These are phyloP conservation scores for Solanum appendiculatum DNA, from an alignment of 257 asterid species.

Conservation along the genomic window DNA sequence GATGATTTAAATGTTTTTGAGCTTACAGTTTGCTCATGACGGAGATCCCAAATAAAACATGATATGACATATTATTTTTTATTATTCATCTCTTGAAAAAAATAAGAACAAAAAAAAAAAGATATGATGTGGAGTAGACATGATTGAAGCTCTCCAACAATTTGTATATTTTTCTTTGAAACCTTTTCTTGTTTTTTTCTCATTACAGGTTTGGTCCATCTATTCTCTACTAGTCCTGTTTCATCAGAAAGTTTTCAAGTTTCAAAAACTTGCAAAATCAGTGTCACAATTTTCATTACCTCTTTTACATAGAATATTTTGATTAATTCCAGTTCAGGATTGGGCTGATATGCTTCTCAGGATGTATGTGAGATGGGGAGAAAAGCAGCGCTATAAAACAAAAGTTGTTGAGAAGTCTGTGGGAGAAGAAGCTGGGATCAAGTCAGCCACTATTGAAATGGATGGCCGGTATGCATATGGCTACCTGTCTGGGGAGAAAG, in stretches of 20 bases:
- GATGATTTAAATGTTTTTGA: not conserved
- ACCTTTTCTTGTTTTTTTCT: not conserved
- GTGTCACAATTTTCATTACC: not conserved
- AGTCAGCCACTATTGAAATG: conserved; percentile 80
- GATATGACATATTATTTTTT: not conserved
- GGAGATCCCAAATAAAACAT: not conserved
- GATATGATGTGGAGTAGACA: not conserved
- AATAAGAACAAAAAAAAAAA: too few species aligned
- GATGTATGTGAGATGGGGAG: conserved; percentile 95
- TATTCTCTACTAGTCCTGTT: not conserved
- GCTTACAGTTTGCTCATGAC: not conserved
- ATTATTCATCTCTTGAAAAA: not conserved
- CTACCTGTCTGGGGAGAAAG: conserved; percentile 92
- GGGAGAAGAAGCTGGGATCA: conserved; percentile 98
- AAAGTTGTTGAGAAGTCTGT: conserved; percentile 83
- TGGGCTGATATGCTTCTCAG: conserved; percentile 99
- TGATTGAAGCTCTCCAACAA: not conserved
- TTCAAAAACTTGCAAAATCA: not conserved
- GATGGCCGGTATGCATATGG: conserved; percentile 93
- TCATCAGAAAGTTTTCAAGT: not conserved
- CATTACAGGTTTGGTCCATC: not conserved
- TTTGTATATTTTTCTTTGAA: not conserved
- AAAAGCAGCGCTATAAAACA: conserved; percentile 74
- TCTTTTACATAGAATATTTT: conserved; percentile 24
- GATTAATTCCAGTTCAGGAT: conserved; percentile 93